A percentile compares a stretch with the other conserved stretches of the same genome.
Conservation (phyloP, 441 rosid genomes). For the Populus trichocarpa region DNA sequence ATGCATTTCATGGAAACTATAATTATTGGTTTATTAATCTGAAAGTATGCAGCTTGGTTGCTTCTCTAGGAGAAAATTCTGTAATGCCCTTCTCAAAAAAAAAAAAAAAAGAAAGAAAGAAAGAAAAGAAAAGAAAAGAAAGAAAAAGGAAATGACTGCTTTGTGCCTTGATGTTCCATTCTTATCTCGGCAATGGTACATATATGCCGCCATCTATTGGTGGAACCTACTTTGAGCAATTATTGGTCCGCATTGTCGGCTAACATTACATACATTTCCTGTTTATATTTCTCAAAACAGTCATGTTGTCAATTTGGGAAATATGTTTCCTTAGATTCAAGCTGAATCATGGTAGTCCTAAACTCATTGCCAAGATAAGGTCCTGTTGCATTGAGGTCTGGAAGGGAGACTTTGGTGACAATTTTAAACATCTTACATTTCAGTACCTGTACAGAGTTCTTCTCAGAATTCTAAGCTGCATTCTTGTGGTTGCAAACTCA, state of each 20-base stretch:
- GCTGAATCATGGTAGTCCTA: not conserved
- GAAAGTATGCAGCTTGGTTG: not conserved
- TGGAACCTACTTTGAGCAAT: not conserved
- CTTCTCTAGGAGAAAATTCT: not conserved
- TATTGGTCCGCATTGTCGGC: not conserved
- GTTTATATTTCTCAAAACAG: not conserved
- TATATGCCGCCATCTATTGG: not conserved
- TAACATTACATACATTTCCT: not conserved
- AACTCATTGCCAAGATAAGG: not conserved
- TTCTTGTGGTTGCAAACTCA: not conserved
- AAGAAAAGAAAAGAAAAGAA: not conserved
- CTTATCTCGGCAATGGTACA: not conserved
- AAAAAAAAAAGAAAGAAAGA: not conserved
- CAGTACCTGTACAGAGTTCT: not conserved
- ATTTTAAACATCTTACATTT: not conserved
- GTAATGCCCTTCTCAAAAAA: not conserved
- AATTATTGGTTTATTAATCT: not conserved
- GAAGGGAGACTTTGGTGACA: not conserved
- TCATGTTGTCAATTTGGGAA: not conserved
- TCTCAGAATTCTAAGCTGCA: not conserved
- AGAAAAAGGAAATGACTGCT: not conserved
- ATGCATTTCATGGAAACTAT: conserved; percentile 7
- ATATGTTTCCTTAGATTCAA: not conserved
- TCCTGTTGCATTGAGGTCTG: not conserved
- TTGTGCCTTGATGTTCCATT: not conserved